These are phyloP conservation scores for Zygoascus tannicola DNA, from an alignment of 805 yeast species.

Conservation along the genomic window DNA sequence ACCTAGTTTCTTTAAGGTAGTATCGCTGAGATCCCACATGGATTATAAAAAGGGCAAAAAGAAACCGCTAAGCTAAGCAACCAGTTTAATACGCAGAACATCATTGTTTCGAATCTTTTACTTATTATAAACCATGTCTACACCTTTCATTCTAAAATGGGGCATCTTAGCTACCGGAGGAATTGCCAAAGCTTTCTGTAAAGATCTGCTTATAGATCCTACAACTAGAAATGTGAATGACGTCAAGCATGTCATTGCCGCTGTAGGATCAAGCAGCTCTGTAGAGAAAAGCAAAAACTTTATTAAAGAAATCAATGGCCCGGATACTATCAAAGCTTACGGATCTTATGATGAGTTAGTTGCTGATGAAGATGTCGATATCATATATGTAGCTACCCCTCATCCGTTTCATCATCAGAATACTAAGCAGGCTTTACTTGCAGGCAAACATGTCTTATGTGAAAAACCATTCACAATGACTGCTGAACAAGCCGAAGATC, in stretches of 20 bases:
- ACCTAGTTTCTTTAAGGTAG: too few relatives aligned
- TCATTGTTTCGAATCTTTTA: too few relatives aligned
- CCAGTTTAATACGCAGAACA: too few relatives aligned
- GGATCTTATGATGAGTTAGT: constrained; percentile 38
- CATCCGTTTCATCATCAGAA: constrained; percentile 43
- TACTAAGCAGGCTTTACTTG: constrained; percentile 34
- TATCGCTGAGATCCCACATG: too few relatives aligned
- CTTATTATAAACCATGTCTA: constrained; percentile 2
- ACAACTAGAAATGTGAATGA: constrained; percentile 19
- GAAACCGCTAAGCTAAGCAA: too few relatives aligned
- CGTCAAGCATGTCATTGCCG: constrained; percentile 22
- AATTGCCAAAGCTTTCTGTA: constrained; percentile 21
- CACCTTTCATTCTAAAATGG: constrained; percentile 21
- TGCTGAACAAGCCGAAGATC: constrained; percentile 34
- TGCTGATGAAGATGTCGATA: constrained; percentile 35
- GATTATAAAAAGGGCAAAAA: too few relatives aligned
- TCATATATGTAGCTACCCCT: constrained; percentile 48
- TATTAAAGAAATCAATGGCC: constrained; percentile 13
- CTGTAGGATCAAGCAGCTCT: constrained; percentile 22
- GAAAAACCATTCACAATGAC: constrained; percentile 50
- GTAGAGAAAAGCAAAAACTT: constrained; percentile 20
- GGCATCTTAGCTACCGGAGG: constrained; percentile 25
- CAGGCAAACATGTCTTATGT: constrained; percentile 43
- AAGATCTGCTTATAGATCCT: constrained; percentile 20
- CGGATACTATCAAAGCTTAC: constrained; percentile 13